Base-by-base conservation (phyloP, 2,329 filamentous ascomycete species). In the Aspergillus sp. region DNA sequence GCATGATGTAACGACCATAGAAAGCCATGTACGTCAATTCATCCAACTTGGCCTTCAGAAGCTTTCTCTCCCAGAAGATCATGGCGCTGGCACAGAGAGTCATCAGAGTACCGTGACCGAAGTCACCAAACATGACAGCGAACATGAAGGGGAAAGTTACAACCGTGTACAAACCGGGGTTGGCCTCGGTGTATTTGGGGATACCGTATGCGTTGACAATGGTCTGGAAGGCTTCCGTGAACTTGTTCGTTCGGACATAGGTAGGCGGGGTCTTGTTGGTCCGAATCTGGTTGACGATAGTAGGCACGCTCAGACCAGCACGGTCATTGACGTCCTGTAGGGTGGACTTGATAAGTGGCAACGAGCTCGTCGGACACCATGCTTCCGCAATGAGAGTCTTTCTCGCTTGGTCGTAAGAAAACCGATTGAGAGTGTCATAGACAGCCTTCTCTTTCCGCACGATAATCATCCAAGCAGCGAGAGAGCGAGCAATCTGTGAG, bases 131-230 rank as follows among this genome's bases (percentile, higher is more conserved):
- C 95, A 99, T 99, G 85, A 99, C 95, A 53, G 95, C 95, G 74
- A 99, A 99, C 63, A 99, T 83, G 83, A 99, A 99, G n/a, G 96
- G 95, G 78, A 99, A 99, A 6, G 95, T 99, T 64, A 99, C 89
- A 67, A 98, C 92, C 54, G 96, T 95, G 42, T 94, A 94, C 22
- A 99, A 84, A 63, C 92, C 94, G 58, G 95, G 95, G 79, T 99
- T 99, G 76, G 97, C 90, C 80, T 99, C 95, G 67, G 90, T 90
- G 78, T 99, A 99, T 66, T 96, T 98, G 61, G 95, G 91, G 47
- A 95, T 97, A 72, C 95, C 96, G 73, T 99, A 99, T 29, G 96
- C 95, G 71, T 99, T 94, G 75, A 99, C 96, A 75, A 99, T 99
- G 59, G 94, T 98, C 78, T 99, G 95, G 82, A 99, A 99, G 24